These are phyloP conservation scores for Hymenoscyphus occultus DNA, from an alignment of 2,329 filamentous ascomycete species.

Conservation along the genomic window DNA sequence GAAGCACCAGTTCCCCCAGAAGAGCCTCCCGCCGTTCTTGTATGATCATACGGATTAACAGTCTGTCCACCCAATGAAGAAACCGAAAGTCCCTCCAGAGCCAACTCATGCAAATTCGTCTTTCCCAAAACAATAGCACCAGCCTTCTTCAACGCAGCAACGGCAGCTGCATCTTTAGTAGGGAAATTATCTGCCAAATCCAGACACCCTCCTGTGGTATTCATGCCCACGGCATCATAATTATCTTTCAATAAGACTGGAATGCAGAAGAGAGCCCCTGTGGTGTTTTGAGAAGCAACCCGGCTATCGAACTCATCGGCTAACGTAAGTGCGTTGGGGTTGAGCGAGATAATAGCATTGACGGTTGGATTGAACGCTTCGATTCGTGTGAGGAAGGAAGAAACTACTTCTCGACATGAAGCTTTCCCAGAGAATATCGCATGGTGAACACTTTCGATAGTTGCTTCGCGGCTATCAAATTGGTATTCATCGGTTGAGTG, in stretches of 20 bases:
- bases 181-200: constrained; percentile 48
- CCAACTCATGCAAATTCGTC: constrained; percentile 81
- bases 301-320: constrained; percentile 50
- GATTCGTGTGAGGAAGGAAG: constrained; percentile 48
- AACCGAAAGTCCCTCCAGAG: constrained; percentile 60
- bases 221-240: constrained; percentile 39
- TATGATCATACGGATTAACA: constrained; percentile 61
- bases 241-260: constrained; percentile 65
- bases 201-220: constrained; percentile 54
- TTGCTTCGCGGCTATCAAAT: constrained; percentile 56
- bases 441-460: constrained; percentile 54
- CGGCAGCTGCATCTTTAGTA: constrained; percentile 47
- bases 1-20: constrained; percentile 62
- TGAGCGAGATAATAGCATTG: constrained; percentile 48
- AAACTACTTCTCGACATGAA: constrained; percentile 23
- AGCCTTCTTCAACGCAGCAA: constrained; percentile 60
- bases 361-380: constrained; percentile 53
- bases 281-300: constrained; percentile 47
- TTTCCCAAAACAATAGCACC: constrained; percentile 78
- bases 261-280: constrained; percentile 56
- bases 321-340: constrained; percentile 40
- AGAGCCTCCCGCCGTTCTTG: constrained; percentile 63
- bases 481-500: background rate
- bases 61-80: constrained; percentile 64
- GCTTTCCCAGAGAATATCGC: constrained; percentile 48